phyloP scores from a whole-genome alignment of 176 grass and related monocot genomes.

The Triticum monococcum region DNA sequence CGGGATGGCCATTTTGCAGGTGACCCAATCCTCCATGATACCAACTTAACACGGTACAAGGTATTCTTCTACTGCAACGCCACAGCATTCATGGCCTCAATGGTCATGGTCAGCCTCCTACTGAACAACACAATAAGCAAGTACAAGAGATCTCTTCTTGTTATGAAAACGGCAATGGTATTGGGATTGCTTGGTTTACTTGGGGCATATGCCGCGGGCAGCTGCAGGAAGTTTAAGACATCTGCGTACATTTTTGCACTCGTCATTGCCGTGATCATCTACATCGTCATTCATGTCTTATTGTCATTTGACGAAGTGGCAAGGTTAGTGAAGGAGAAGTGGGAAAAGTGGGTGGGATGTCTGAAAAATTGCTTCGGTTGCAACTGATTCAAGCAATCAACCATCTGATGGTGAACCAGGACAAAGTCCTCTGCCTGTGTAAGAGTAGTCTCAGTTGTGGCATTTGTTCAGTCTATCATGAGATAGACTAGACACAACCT shows the following conservation, averaged over 20 bases:
- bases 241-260: slow-evolving; percentile 42
- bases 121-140: slow-evolving; percentile 41
- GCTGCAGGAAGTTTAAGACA: slow-evolving; percentile 30
- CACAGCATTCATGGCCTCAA: slow-evolving; percentile 42
- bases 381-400: slow-evolving; percentile 15
- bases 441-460: neutral
- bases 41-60: slow-evolving; percentile 16
- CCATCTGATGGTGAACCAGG: neutral
- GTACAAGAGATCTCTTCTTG: slow-evolving; percentile 16
- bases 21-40: slow-evolving; percentile 37
- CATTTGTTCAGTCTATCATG: neutral
- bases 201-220: slow-evolving; percentile 42
- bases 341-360: slow-evolving; percentile 2
- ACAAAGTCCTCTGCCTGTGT: neutral
- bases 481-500: neutral
- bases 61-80: slow-evolving; percentile 54
- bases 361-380: slow-evolving; percentile 1
- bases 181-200: slow-evolving; percentile 41
- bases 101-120: slow-evolving; percentile 41
- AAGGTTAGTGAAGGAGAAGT: neutral
- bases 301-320: slow-evolving; percentile 33
- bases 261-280: slow-evolving; percentile 37
- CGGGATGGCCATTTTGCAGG: slow-evolving; percentile 13
- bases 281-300: slow-evolving; percentile 36
- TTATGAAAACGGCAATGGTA: slow-evolving; percentile 40